Evolutionary conservation across 2,329 filamentous ascomycete species (phyloP).

Genomic region (Aspergillus niger): DNA sequence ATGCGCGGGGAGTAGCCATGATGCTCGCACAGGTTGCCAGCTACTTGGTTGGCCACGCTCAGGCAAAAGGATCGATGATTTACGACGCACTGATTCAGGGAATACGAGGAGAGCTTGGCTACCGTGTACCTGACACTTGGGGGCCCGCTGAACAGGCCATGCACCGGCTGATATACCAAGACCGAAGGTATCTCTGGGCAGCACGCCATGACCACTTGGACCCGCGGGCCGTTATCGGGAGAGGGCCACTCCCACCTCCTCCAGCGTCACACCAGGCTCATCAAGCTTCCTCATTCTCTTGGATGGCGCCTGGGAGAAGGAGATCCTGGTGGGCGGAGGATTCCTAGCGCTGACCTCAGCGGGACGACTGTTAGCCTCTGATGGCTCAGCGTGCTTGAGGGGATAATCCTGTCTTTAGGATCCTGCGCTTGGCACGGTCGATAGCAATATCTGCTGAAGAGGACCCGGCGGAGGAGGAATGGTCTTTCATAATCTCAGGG

Average conservation of each 20-base stretch:
- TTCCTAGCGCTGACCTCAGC: slow-evolving; percentile 1
- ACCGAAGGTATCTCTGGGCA: not conserved
- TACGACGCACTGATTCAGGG: not conserved
- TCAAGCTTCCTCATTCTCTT: not conserved
- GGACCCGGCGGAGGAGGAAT: not conserved
- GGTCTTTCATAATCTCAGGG: not conserved
- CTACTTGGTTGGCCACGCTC: not conserved
- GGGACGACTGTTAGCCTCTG: not conserved
- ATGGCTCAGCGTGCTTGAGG: not conserved
- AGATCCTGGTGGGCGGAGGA: not conserved
- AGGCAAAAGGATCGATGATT: not conserved
- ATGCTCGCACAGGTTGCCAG: not conserved
- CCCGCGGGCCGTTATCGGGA: not conserved
- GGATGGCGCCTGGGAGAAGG: not conserved
- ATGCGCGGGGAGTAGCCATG: not conserved
- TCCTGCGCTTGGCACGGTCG: not conserved
- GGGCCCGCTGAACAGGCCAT: not conserved
- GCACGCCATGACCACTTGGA: not conserved
- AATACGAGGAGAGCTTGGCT: not conserved
- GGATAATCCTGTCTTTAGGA: not conserved
- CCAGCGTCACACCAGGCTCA: not conserved
- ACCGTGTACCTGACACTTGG: not conserved
- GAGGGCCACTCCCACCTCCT: not conserved
- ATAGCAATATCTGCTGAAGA: not conserved
- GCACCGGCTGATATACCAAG: not conserved